Base-by-base conservation (phyloP, 2,329 filamentous ascomycete genomes). In the Cladosporium austrohemisphaericum region DNA sequence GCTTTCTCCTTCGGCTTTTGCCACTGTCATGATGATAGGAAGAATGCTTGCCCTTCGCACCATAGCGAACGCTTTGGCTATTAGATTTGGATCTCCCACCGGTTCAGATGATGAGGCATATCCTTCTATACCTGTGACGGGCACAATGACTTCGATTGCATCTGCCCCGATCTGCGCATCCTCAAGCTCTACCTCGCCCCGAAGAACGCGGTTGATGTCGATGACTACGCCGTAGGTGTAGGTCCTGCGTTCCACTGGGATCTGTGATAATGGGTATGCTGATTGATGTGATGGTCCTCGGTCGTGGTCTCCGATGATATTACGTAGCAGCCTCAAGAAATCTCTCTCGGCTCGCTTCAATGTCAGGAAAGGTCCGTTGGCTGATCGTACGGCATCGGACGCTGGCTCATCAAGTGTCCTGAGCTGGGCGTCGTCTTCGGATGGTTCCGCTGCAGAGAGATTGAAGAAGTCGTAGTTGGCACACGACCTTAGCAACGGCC, bases 391-490 rank as follows among this genome's bases (percentile, higher is more conserved):
- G 16, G 38, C 38, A 22, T 29, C 26, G 8, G 16, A 18, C 4
- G 20, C 32, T n/a, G 37, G 32, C 25, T 50, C 45, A 70, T 65
- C 50, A 66, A 64, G 45, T 68, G 68, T 9, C 20, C 50, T 37
- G 14, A 23, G 37, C 16, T 35, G 11, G 4, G 35, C n/a, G 14
- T 36, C 37, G 26, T 35, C 41, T 23, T 46, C 28, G 11, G 10
- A 28, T 10, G 33, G 25, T 8, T 47, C 44, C 7, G 37, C 44
- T 29, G 46, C 84, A 2, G 83, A 83, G 13, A 86, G 71, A 57
- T 89, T 89, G 71, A 83, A 88, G 64, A 88, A 91, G 60, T 90
- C 86, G 54, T 85, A 78, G 57, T 87, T 89, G 9, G 83, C 84
- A 61, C 83, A 87, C 1, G 74, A 75, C 41, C 83, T 75, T 57